A percentile compares a stretch with the other conserved stretches of the same genome.
Evolutionary conservation across 495 filamentous ascomycete genomes (phyloP).

Genomic region (Xylaria sp.): DNA sequence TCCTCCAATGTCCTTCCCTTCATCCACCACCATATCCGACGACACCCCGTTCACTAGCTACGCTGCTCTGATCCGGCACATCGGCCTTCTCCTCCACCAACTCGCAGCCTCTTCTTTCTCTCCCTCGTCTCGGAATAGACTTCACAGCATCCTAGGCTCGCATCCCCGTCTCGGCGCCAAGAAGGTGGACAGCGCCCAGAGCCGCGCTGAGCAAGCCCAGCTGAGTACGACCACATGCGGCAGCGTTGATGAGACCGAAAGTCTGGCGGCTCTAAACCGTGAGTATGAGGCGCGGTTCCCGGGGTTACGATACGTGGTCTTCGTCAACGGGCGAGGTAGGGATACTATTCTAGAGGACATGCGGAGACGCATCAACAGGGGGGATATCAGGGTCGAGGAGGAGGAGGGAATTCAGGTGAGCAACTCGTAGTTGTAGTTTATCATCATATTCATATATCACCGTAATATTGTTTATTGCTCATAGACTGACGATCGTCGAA

Average conservation of each 20-base stretch:
- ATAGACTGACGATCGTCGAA: neutral
- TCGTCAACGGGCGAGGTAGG: slow-evolving; percentile 83
- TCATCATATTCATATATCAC: neutral
- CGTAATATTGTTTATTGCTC: neutral
- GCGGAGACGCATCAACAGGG: slow-evolving; percentile 73
- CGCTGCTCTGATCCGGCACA: slow-evolving; percentile 29
- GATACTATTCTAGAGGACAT: slow-evolving; percentile 85
- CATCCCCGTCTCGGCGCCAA: slow-evolving; percentile 88
- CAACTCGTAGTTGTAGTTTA: neutral
- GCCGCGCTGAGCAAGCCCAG: slow-evolving; percentile 79
- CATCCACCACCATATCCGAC: slow-evolving; percentile 47
- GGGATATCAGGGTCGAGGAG: slow-evolving; percentile 71
- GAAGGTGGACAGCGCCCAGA: slow-evolving; percentile 73
- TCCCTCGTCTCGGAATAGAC: slow-evolving; percentile 25
- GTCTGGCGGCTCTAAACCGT: slow-evolving; percentile 70
- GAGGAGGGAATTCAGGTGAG: slow-evolving; percentile 76
- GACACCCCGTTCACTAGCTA: slow-evolving; percentile 30
- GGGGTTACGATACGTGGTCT: slow-evolving; percentile 88
- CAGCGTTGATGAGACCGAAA: slow-evolving; percentile 56
- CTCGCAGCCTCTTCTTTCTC: slow-evolving; percentile 25
- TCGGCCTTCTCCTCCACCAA: slow-evolving; percentile 30
- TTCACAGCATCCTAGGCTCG: slow-evolving; percentile 75
- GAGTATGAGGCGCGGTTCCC: slow-evolving; percentile 86
- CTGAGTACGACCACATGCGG: slow-evolving; percentile 50
- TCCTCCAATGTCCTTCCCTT: slow-evolving; percentile 19